Conservation (phyloP, 169 alveolate genomes). For the Plasmodium falciparum region DNA sequence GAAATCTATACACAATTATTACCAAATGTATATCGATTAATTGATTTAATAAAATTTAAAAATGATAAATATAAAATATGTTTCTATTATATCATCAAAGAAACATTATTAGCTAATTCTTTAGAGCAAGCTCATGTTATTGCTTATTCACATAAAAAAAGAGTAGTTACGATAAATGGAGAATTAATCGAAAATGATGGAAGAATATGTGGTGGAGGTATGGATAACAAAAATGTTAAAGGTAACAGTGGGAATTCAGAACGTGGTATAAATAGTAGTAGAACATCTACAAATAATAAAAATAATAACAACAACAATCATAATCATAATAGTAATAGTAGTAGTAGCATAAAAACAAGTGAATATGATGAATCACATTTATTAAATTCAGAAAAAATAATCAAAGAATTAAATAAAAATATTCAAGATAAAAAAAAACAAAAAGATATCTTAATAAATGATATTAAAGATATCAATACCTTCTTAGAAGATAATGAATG, state of each 20-base stretch:
- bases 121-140: conserved; percentile 92
- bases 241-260: neutral
- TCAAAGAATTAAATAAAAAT: conserved; percentile 23
- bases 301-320: neutral
- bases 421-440: conserved; percentile 26
- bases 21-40: conserved; percentile 85
- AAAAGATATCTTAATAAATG: conserved; percentile 13
- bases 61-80: conserved; percentile 86
- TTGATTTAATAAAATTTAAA: conserved; percentile 89
- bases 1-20: conserved; percentile 76
- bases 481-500: conserved; percentile 71
- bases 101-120: conserved; percentile 92
- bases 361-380: conserved; percentile 64
- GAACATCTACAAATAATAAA: neutral
- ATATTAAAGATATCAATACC: conserved; percentile 33
- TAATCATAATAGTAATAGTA: neutral
- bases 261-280: neutral
- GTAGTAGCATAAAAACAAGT: conserved; percentile 18
- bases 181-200: conserved; percentile 95
- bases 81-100: conserved; percentile 92
- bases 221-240: conserved; percentile 63
- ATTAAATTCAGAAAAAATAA: conserved; percentile 3
- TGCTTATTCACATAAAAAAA: conserved; percentile 88
- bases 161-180: conserved; percentile 95
- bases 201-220: conserved; percentile 94